phyloP scores from a whole-genome alignment of 495 filamentous ascomycete genomes.

The Aspergillus mulundensis region DNA sequence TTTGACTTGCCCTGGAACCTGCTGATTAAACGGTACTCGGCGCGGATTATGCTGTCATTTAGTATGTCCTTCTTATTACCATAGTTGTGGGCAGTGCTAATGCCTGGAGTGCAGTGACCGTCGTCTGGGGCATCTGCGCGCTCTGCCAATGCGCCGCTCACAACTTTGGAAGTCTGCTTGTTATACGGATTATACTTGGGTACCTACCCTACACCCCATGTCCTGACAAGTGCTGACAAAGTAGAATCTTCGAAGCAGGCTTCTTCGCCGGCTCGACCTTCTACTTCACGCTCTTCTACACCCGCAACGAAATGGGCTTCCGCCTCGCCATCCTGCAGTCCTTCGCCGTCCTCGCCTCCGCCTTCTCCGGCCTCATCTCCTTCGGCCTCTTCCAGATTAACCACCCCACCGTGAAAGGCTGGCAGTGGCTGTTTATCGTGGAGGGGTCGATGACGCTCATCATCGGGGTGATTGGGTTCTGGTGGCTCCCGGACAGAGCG shows the following conservation, averaged over 20 bases:
- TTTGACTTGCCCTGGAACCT: conserved; percentile 56
- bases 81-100: not conserved
- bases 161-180: conserved; percentile 53
- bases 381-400: conserved; percentile 69
- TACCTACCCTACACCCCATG: not conserved
- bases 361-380: conserved; percentile 61
- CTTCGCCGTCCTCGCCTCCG: conserved; percentile 61
- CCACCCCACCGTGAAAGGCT: conserved; percentile 45
- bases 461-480: conserved; percentile 57
- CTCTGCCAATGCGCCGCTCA: conserved; percentile 41
- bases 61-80: conserved; percentile 17
- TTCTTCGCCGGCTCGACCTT: conserved; percentile 61
- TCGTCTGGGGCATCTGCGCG: conserved; percentile 42
- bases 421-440: conserved; percentile 73
- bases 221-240: not conserved
- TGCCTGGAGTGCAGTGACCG: conserved; percentile 35
- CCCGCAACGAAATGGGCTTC: conserved; percentile 61
- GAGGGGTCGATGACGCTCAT: conserved; percentile 60
- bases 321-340: conserved; percentile 71
- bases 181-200: conserved; percentile 35
- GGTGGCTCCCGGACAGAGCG: conserved; percentile 58
- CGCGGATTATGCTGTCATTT: conserved; percentile 39
- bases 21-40: conserved; percentile 55
- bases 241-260: conserved; percentile 55
- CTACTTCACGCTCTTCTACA: conserved; percentile 54